A percentile compares a stretch with the other conserved stretches of the same genome.
These are phyloP conservation scores for Apophysomyces elegans DNA, from an alignment of 371 early-diverging fungal species.

Conservation along the genomic window DNA sequence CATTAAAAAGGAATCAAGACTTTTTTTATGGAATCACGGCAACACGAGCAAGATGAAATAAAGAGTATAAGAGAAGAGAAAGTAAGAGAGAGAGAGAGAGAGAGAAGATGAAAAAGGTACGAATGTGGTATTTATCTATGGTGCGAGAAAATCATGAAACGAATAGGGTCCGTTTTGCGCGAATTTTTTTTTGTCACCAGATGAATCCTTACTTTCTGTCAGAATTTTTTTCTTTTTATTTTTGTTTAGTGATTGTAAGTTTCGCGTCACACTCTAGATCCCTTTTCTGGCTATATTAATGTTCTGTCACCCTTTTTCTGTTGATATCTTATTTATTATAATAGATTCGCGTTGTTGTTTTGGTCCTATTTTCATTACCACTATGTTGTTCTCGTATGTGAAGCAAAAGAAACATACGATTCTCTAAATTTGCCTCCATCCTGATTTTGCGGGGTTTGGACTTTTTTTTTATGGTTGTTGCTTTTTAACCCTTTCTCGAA, in stretches of 20 bases:
- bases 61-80: not conserved
- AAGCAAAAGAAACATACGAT: not conserved
- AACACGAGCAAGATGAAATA: constrained; percentile 1
- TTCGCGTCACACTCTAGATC: not conserved
- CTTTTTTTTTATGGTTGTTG: not conserved
- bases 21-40: not conserved
- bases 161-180: constrained; percentile 7
- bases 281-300: constrained; percentile 7
- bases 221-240: not conserved
- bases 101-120: not conserved
- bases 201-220: not conserved
- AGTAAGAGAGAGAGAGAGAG: not conserved
- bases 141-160: constrained; percentile 10
- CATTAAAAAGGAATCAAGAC: not conserved
- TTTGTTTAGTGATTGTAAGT: not conserved
- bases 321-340: not conserved
- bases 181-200: constrained; percentile 10
- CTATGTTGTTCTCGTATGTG: not conserved
- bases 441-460: constrained; percentile 4
- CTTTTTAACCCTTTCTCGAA: not conserved
- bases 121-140: constrained; percentile 9
- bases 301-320: not conserved
- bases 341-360: constrained; percentile 4
- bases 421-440: not conserved
- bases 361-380: not conserved